phyloP scores from a whole-genome alignment of 129 eudicot genomes.

The Flaveria robusta region DNA sequence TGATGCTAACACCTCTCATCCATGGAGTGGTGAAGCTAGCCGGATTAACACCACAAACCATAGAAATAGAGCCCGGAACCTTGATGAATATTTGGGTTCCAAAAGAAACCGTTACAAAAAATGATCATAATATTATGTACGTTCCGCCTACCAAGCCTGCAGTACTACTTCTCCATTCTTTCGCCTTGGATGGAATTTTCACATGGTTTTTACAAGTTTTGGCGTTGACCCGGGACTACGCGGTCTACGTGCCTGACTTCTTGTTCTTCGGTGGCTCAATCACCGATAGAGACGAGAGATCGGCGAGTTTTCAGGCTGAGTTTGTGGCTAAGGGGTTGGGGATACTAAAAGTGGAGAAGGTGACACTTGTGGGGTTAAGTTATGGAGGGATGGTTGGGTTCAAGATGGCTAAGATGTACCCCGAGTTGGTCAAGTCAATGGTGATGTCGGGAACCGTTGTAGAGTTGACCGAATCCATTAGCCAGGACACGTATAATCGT shows the following conservation, averaged over 20 bases:
- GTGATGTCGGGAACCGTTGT: conserved; percentile 42
- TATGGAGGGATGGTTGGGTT: conserved; percentile 72
- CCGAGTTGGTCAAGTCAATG: conserved; percentile 51
- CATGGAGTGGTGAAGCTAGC: conserved; percentile 39
- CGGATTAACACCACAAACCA: conserved; percentile 40
- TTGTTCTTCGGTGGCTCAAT: conserved; percentile 59
- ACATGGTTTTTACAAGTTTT: conserved; percentile 61
- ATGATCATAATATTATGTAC: background rate
- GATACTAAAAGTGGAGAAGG: conserved; percentile 47
- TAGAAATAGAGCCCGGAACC: conserved; percentile 58
- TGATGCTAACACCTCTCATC: conserved; percentile 17
- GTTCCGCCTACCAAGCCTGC: conserved; percentile 40
- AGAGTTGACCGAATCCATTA: conserved; percentile 47
- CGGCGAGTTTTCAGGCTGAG: conserved; percentile 52
- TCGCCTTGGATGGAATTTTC: conserved; percentile 49
- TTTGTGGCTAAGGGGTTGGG: conserved; percentile 50
- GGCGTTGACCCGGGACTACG: conserved; percentile 23
- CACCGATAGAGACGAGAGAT: conserved; percentile 40
- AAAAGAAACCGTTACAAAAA: conserved; percentile 17
- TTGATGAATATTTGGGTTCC: conserved; percentile 52
- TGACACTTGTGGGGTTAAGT: conserved; percentile 59
- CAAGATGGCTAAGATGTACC: conserved; percentile 55
- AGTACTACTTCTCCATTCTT: conserved; percentile 48
- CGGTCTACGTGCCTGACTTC: conserved; percentile 61
- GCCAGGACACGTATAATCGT: background rate